Evolutionary conservation across 2,329 filamentous ascomycete species (phyloP), one percentile per base, ranked within the genome.

Genomic region (Paecilomyces niveus): DNA sequence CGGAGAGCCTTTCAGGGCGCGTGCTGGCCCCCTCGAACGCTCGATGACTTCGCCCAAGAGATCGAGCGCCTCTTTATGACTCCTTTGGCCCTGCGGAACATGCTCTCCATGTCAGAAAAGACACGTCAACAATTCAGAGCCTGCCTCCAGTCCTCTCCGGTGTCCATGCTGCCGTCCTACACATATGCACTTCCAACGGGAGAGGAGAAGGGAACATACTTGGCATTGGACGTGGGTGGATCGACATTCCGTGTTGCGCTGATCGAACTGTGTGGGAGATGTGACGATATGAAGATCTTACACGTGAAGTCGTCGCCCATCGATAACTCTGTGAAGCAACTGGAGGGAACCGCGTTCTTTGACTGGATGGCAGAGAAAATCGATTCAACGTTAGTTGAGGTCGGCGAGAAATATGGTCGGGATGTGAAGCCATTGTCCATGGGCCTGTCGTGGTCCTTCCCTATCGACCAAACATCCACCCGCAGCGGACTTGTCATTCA

Each of bases 391-490:
- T 72, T 87, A 54, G 70, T 70, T 67, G 62, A 72, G 60, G 70
- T 74, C 65, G 63, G 71, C 22, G 71, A 76, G 31, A 74, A 77
- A 57, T 77, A 74, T 51, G 72, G 71, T 18, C 68, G 72, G 6
- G 70, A 68, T 52, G 61, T 65, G 13, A 68, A 69, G 3, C 76
- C 74, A 10, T 71, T 87, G 57, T 76, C 79, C 4, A 83, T 87
- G 78, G 85, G 85, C 3, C 65, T 88, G 62, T 83, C 85, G 2
- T 88, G 85, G 85, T 86, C 85, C 2, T 87, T 88, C 69, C 85
- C 85, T 0, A 79, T 88, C 57, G 82, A 86, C 70, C 84, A 87
- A 72, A 87, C 84, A 4, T 86, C 83, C 11, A 78, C 79, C 57
- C 77, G 80, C 56, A 82, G 77, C 53, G 85, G 83, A 6, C 79